Percentiles rank a stretch among this genome's conserved stretches.
These are phyloP conservation scores for Rhododendron vialii DNA, from an alignment of 148 eudicot genomes.

Conservation along the genomic window DNA sequence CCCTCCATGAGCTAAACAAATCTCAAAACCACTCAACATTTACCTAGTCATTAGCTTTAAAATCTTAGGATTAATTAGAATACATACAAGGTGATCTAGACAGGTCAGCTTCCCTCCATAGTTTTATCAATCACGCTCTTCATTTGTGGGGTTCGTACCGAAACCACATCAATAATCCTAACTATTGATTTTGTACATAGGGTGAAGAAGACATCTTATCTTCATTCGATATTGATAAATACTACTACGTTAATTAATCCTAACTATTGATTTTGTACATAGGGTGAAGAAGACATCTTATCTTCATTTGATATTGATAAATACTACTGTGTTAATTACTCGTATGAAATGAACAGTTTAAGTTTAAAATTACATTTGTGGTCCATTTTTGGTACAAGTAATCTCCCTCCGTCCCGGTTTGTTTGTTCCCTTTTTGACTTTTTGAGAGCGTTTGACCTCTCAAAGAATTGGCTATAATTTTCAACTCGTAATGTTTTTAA, in stretches of 20 bases:
- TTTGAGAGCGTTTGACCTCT: too few species aligned
- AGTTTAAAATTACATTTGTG: background rate
- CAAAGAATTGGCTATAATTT: too few species aligned
- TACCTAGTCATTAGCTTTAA: background rate
- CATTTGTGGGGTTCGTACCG: too few species aligned
- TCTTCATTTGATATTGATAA: background rate
- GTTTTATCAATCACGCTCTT: background rate
- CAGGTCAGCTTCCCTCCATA: background rate
- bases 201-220: background rate
- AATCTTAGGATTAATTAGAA: background rate
- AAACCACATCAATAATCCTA: background rate
- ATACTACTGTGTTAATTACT: too few species aligned
- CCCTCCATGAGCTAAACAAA: background rate
- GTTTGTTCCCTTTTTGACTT: too few species aligned
- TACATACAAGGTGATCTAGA: background rate
- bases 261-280: background rate
- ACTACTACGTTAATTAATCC: background rate
- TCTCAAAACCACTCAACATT: background rate
- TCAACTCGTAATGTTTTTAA: too few species aligned
- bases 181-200: background rate
- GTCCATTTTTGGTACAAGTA: background rate
- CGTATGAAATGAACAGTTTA: too few species aligned
- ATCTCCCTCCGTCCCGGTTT: too few species aligned
- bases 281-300: background rate
- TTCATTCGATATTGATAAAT: background rate